These are phyloP conservation scores for Xylaria digitata DNA, from an alignment of 2,329 filamentous ascomycete genomes.

Conservation along the genomic window DNA sequence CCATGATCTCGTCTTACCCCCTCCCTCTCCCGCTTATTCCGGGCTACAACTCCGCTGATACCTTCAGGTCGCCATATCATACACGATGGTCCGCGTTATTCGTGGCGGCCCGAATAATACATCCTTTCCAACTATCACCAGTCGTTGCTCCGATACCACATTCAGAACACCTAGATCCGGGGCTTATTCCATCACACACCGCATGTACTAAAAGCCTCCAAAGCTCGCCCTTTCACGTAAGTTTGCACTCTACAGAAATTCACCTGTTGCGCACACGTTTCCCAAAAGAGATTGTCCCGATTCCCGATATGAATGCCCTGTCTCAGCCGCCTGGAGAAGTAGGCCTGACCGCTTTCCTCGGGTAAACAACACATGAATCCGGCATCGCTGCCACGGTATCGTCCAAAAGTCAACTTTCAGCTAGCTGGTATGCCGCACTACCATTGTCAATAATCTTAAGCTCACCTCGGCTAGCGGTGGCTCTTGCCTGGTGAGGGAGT, in stretches of 20 bases:
- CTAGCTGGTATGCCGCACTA: background rate
- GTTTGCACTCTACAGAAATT: background rate
- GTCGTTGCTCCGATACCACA: background rate
- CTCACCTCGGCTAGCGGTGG: conserved; percentile 1
- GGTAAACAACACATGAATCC: background rate
- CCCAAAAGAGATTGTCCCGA: background rate
- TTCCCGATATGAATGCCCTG: conserved; percentile 8
- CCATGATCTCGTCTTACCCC: conserved; percentile 36
- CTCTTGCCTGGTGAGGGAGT: background rate
- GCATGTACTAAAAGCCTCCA: background rate
- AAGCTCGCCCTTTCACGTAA: conserved; percentile 1
- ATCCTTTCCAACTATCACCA: conserved; percentile 4
- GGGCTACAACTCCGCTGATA: conserved; percentile 14
- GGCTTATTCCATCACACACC: background rate
- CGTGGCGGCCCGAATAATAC: conserved; percentile 16
- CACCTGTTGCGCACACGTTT: background rate
- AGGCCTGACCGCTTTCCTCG: conserved; percentile 26
- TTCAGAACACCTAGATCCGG: too few species aligned
- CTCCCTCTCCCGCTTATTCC: conserved; percentile 28
- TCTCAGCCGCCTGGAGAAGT: conserved; percentile 20
- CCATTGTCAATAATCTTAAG: background rate
- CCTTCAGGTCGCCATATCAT: background rate
- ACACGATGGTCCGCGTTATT: background rate
- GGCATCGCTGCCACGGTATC: background rate
- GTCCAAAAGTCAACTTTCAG: too few species aligned